Conservation (phyloP, 2,329 filamentous ascomycete species). For the Sphaerulina musiva region DNA sequence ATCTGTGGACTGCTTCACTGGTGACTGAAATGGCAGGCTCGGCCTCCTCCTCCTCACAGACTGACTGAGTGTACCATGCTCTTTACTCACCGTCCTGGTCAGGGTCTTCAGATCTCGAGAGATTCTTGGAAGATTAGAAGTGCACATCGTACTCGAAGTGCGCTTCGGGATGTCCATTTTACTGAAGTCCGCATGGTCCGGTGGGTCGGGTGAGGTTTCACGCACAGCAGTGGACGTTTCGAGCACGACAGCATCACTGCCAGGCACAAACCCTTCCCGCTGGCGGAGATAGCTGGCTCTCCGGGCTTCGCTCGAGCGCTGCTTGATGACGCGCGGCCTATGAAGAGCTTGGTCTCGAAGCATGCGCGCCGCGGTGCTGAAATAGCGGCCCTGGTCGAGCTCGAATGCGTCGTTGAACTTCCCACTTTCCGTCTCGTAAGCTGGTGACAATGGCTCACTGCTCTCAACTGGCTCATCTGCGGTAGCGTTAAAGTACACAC, state of each 20-base stretch:
- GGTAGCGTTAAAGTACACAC: background rate
- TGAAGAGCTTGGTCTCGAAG: conserved; percentile 6
- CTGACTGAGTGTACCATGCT: conserved; percentile 28
- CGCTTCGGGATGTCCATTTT: conserved; percentile 16
- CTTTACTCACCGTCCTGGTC: conserved; percentile 25
- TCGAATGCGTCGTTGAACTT: conserved; percentile 23
- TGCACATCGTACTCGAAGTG: conserved; percentile 12
- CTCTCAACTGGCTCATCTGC: background rate
- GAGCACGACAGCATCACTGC: conserved; percentile 20
- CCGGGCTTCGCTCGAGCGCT: conserved; percentile 14
- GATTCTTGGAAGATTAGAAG: conserved; percentile 13
- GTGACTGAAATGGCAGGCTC: conserved; percentile 25
- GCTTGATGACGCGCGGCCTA: conserved; percentile 15
- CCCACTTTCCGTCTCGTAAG: background rate
- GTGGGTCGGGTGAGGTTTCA: conserved; percentile 5
- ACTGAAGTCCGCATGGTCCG: conserved; percentile 14
- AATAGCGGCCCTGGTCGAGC: conserved; percentile 23
- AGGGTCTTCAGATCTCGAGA: conserved; percentile 21
- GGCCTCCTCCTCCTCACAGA: conserved; percentile 22
- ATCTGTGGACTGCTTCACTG: conserved; percentile 14
- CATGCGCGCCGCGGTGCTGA: conserved; percentile 17
- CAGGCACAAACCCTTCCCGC: conserved; percentile 18
- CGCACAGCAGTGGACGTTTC: conserved; percentile 23
- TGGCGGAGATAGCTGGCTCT: conserved; percentile 11
- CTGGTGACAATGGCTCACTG: background rate